Conservation (phyloP, 2,329 filamentous ascomycete species). For the Orbilia blumenaviensis region DNA sequence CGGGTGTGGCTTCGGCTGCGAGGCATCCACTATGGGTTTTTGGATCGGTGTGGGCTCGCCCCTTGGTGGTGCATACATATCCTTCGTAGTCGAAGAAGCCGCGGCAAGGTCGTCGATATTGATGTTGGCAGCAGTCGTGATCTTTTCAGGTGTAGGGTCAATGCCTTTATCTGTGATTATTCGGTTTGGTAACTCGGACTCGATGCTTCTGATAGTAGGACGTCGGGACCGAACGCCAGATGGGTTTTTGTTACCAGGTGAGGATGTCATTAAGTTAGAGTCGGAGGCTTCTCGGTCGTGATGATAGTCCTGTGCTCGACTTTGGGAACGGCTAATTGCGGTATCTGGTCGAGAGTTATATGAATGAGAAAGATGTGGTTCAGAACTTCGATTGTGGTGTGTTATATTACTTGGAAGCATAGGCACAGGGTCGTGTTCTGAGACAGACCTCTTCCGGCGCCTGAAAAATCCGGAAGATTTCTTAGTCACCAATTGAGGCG, state of each 20-base stretch:
- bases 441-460: conserved; percentile 86
- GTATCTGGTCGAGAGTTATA: conserved; percentile 56
- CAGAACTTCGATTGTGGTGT: conserved; percentile 73
- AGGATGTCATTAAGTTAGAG: conserved; percentile 31
- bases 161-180: conserved; percentile 25
- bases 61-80: conserved; percentile 49
- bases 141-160: conserved; percentile 39
- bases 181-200: conserved; percentile 50
- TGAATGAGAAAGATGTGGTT: conserved; percentile 89
- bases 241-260: conserved; percentile 29
- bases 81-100: conserved; percentile 29
- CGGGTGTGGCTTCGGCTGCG: conserved; percentile 15
- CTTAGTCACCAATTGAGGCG: conserved; percentile 66
- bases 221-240: conserved; percentile 30
- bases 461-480: conserved; percentile 97
- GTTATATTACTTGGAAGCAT: conserved; percentile 65
- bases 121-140: conserved; percentile 46
- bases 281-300: conserved; percentile 48
- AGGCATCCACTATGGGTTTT: conserved; percentile 9
- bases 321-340: conserved; percentile 32
- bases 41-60: conserved; percentile 15
- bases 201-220: conserved; percentile 49
- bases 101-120: conserved; percentile 42
- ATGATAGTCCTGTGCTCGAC: conserved; percentile 18
- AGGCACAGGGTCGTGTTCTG: conserved; percentile 70